Evolutionary conservation across 2,329 filamentous ascomycete species (phyloP).

Genomic region (Ophiosphaerella korrae): DNA sequence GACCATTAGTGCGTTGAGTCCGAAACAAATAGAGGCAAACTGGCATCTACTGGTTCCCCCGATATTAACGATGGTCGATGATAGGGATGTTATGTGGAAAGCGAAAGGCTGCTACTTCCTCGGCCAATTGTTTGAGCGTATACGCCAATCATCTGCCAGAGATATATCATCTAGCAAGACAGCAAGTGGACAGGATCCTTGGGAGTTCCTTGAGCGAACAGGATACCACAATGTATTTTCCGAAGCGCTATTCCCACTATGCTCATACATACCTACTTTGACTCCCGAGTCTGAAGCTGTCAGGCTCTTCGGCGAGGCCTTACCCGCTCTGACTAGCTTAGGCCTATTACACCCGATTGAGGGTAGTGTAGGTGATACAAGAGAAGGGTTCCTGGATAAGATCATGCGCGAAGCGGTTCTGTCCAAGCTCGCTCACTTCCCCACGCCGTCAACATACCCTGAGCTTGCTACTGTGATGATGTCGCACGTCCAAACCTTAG

Average conservation of each 20-base stretch:
- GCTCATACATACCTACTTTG: conserved; percentile 77
- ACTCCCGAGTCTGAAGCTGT: conserved; percentile 76
- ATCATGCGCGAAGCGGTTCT: conserved; percentile 52
- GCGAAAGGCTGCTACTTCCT: conserved; percentile 62
- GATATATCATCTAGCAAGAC: conserved; percentile 26
- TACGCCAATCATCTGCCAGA: conserved; percentile 1
- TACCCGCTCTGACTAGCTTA: conserved; percentile 68
- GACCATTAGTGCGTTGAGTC: conserved; percentile 59
- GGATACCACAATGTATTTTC: conserved; percentile 70
- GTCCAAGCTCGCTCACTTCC: conserved; percentile 59
- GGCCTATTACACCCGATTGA: conserved; percentile 16
- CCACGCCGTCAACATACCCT: conserved; percentile 56
- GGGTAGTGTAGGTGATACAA: conserved; percentile 10
- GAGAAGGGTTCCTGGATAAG: conserved; percentile 49
- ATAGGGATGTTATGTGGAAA: conserved; percentile 61
- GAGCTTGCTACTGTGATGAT: conserved; percentile 64
- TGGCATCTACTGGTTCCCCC: conserved; percentile 75
- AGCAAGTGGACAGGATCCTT: conserved; percentile 43
- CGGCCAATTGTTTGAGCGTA: conserved; percentile 57
- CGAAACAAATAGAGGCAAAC: conserved; percentile 57
- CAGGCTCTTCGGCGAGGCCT: conserved; percentile 66
- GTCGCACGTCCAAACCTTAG: conserved; percentile 54
- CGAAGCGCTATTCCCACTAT: conserved; percentile 70
- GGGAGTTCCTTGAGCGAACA: conserved; percentile 56
- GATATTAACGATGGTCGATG: conserved; percentile 71